Percentiles rank a stretch among this genome's conserved stretches.
These are phyloP conservation scores for Calonectria henricotiae DNA, from an alignment of 2,329 filamentous ascomycete genomes.

Conservation along the genomic window DNA sequence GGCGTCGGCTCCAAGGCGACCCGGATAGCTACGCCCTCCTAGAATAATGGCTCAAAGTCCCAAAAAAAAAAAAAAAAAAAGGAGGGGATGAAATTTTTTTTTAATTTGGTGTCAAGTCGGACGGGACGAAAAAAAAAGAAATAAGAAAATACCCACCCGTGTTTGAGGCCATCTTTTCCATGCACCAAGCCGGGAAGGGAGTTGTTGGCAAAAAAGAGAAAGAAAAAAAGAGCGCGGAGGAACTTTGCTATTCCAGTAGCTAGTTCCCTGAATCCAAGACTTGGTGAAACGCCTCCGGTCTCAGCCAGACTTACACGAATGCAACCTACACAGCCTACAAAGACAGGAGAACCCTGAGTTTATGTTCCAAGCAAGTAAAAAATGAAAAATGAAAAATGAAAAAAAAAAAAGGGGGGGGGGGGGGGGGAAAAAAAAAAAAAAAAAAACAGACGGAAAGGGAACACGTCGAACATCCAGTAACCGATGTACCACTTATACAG, in stretches of 20 bases:
- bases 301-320: conserved; percentile 22
- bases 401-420: neutral
- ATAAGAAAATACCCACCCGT: neutral
- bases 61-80: neutral
- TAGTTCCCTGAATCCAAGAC: conserved; percentile 3
- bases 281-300: conserved; percentile 34
- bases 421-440: too few relatives aligned
- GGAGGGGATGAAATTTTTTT: neutral
- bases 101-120: too few relatives aligned
- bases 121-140: neutral
- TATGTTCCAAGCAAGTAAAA: neutral
- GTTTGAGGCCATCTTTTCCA: neutral
- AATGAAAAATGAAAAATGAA: neutral
- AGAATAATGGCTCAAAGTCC: neutral
- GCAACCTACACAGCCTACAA: conserved; percentile 13
- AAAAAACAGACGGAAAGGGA: too few relatives aligned
- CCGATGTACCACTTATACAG: too few relatives aligned
- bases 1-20: neutral
- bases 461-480: too few relatives aligned
- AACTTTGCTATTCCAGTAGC: neutral
- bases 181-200: neutral
- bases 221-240: conserved; percentile 11
- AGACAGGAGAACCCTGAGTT: conserved; percentile 22
- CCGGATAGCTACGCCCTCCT: neutral
- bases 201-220: neutral